Base-by-base conservation (phyloP, 352 stramenopile genomes). In the Pythium aristosporum region DNA sequence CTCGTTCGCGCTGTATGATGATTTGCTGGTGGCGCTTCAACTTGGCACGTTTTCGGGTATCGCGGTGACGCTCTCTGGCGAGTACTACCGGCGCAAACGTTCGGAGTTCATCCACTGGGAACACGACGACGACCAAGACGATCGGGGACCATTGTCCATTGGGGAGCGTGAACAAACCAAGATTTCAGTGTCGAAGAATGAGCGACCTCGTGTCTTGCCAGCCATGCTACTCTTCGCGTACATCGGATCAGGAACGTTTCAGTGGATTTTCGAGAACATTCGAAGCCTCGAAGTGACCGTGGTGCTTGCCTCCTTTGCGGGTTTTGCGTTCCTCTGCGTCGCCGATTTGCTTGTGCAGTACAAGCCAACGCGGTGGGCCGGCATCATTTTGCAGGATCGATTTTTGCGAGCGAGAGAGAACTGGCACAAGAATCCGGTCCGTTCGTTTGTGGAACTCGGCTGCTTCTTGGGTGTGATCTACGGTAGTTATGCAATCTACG, bases 211-310 rank as follows among this genome's bases (percentile, higher is more conserved):
- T 9, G 70, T 76, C 2, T 50, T 80, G 5, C 73, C 73, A 30
- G 56, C 72, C 9, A 90, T 95, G 77, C 65, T 93, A 6, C 65
- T 95, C 42, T 93, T 95, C 63, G 84, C 84, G 20, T 95, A 95
- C 61, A 84, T 95, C 21, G 87, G 87, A 2, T 92, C 86, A 16
- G 83, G 86, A 34, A 94, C 86, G 10, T 94, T 94, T 58, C 83
- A 92, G 56, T 94, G 86, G 86, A 95, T 95, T 32, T 95, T 90
- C 52, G 87, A 95, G 56, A 92, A 95, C 58, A 87, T 92, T 49
- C 84, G 87, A 42, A 89, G 84, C 42, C 69, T 95, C 16, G 87
- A 95, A 67, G 82, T 95, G 25, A 93, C 83, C 5, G 78, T 93
- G 15, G 53, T 88, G 10, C 66, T 95, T 11, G 87, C 84, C 2